These are phyloP conservation scores for Nicotiana tabacum DNA, from an alignment of 257 asterid species.

Conservation along the genomic window DNA sequence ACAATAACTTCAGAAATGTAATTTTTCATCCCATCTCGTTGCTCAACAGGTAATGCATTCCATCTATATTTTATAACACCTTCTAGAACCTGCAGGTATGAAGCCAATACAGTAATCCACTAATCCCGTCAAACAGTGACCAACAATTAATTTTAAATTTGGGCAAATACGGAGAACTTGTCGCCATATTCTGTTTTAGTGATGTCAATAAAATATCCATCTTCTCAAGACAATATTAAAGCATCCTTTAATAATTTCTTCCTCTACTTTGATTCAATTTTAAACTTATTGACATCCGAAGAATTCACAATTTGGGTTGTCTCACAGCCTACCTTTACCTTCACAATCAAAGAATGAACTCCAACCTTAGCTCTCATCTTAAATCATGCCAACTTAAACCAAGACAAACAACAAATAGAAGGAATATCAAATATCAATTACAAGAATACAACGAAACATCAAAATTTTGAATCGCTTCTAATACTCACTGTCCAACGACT, in stretches of 20 bases:
- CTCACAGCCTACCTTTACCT: not conserved
- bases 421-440: not conserved
- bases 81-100: slow-evolving; percentile 71
- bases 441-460: not conserved
- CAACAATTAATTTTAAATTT: not conserved
- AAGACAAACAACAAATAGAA: not conserved
- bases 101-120: slow-evolving; percentile 5
- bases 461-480: not conserved
- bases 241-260: not conserved
- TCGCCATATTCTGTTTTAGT: not conserved
- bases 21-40: slow-evolving; percentile 98
- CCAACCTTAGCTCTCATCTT: not conserved
- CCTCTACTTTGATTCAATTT: not conserved
- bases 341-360: not conserved
- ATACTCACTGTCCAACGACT: no score
- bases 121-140: not conserved
- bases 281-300: not conserved
- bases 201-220: not conserved
- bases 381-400: not conserved
- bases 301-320: not conserved
- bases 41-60: slow-evolving; percentile 96
- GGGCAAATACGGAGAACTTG: not conserved
- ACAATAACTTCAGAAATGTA: slow-evolving; percentile 97
- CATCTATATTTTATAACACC: slow-evolving; percentile 97
- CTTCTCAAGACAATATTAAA: not conserved